Base-by-base conservation (phyloP, 2,329 filamentous ascomycete species). In the Parascedosporium putredinis region DNA sequence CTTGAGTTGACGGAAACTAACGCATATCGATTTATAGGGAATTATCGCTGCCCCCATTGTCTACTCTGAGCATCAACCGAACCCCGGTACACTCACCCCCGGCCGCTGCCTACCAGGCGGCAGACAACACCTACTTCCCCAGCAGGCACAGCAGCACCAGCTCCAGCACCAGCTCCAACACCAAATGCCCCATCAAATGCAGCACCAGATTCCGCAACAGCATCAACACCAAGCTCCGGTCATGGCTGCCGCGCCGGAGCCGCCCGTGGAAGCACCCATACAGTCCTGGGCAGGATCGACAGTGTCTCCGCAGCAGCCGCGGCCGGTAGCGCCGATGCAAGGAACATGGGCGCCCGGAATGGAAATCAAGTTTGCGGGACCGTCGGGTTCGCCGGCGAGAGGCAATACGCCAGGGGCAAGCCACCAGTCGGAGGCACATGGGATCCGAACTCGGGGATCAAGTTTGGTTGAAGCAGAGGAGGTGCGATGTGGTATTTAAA, bases 281-380 rank as follows among this genome's bases (percentile, higher is more conserved):
- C 79, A 81, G 55, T 76, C 78, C 14, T 83, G 80, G 71, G 73
- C 71, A 0, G 67, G 63, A 27, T 67, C 70, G 42, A 72, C 72
- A 2, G 73, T 74, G 43, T 69, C 74, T 44, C 78, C 81, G 16
- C 75, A 83, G 56, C 83, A 62, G 67, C 77, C 59, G 0, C 64
- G 63, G 40, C 76, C 76, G 0, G 67, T 73, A 50, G 69, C 74
- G 2, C 65, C 68, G 7, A 36, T 24, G 23, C 51, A 51, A 42
- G 76, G 64, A 5, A 81, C 86, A 62, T 95, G 89, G 89, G 83
- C 79, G 50, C 87, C 88, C 0, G 82, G 84, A 2, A 83, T 87
- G 73, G 86, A 84, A 0, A 93, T 95, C 58, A 83, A 81, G 51
- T 95, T 95, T 64, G 79, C 78, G 1, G 74, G 14, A 23, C 23